A percentile compares a stretch with the other conserved stretches of the same genome.
Conservation (phyloP, 768 basidiomycete genomes). For the Thelephora ganbajun region DNA sequence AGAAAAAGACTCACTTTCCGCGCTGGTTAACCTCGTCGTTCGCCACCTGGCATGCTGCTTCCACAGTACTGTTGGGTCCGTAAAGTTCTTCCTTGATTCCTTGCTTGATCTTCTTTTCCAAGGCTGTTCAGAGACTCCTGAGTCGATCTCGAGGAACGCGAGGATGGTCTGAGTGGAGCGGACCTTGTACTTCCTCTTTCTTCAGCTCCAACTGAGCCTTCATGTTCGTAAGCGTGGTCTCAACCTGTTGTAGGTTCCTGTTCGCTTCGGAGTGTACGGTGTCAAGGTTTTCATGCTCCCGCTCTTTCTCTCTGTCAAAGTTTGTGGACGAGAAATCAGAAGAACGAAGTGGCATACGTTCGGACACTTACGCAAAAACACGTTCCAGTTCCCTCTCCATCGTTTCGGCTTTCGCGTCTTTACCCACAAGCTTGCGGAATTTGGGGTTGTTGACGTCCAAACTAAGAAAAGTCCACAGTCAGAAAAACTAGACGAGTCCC, state of each 20-base stretch:
- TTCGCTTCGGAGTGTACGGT: constrained; percentile 29
- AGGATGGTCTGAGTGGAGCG: constrained; percentile 6
- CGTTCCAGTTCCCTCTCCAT: constrained; percentile 67
- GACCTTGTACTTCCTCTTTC: constrained; percentile 49
- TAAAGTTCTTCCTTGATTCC: constrained; percentile 18
- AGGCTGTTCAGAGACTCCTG: constrained; percentile 18
- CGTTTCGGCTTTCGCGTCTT: constrained; percentile 40
- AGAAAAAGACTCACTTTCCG: constrained; percentile 25
- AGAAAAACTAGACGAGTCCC: background rate
- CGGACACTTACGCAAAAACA: constrained; percentile 33
- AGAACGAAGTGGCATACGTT: background rate
- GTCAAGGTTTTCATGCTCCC: constrained; percentile 37
- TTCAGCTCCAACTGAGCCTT: constrained; percentile 51
- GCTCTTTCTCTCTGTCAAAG: constrained; percentile 48
- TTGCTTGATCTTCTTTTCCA: constrained; percentile 33
- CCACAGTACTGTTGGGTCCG: constrained; percentile 22
- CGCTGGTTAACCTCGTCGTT: constrained; percentile 26
- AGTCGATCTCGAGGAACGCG: background rate
- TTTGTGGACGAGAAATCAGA: background rate
- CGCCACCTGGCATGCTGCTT: constrained; percentile 35
- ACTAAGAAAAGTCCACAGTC: constrained; percentile 24
- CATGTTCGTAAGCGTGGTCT: constrained; percentile 45
- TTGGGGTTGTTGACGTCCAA: constrained; percentile 45
- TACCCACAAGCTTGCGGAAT: constrained; percentile 52
- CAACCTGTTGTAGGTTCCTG: constrained; percentile 45